These are phyloP conservation scores for Poteriospumella lacustris DNA, from an alignment of 108 stramenopile genomes.

Conservation along the genomic window DNA sequence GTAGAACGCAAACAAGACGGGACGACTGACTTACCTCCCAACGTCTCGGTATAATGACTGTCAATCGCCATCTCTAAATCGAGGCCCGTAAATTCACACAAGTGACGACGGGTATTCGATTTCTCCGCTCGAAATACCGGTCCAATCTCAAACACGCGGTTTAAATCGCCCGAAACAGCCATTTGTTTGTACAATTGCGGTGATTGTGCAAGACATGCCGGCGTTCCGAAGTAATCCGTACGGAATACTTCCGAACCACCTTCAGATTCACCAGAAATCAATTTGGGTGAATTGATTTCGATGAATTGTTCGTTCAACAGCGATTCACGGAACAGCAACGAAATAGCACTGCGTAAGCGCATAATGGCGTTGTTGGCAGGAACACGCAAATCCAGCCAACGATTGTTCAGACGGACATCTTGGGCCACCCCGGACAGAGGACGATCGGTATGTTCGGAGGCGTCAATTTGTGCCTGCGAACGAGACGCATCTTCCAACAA, in stretches of 20 bases:
- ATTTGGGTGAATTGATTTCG: slow-evolving; percentile 91
- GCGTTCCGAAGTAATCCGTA: slow-evolving; percentile 89
- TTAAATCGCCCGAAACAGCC: slow-evolving; percentile 87
- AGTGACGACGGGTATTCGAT: slow-evolving; percentile 77
- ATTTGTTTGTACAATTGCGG: slow-evolving; percentile 98
- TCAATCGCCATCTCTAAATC: slow-evolving; percentile 94
- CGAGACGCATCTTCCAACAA: slow-evolving; percentile 87
- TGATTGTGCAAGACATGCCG: slow-evolving; percentile 91
- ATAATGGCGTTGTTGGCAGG: slow-evolving; percentile 94
- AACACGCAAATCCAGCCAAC: slow-evolving; percentile 87
- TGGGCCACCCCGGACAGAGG: slow-evolving; percentile 80
- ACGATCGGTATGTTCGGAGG: slow-evolving; percentile 76
- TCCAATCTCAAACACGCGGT: slow-evolving; percentile 82
- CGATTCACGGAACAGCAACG: slow-evolving; percentile 70
- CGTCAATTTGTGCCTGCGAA: slow-evolving; percentile 80
- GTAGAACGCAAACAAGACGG: neutral
- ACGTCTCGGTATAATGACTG: slow-evolving; percentile 88
- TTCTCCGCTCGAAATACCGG: slow-evolving; percentile 96
- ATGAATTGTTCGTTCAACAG: slow-evolving; percentile 80
- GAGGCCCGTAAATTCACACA: slow-evolving; percentile 92
- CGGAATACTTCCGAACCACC: slow-evolving; percentile 90
- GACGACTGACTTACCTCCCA: neutral
- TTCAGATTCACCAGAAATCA: slow-evolving; percentile 90
- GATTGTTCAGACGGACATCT: slow-evolving; percentile 77
- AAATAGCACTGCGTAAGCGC: slow-evolving; percentile 54